Evolutionary conservation across 306 rosid genomes (phyloP).

Genomic region (Vachellia collinsii): DNA sequence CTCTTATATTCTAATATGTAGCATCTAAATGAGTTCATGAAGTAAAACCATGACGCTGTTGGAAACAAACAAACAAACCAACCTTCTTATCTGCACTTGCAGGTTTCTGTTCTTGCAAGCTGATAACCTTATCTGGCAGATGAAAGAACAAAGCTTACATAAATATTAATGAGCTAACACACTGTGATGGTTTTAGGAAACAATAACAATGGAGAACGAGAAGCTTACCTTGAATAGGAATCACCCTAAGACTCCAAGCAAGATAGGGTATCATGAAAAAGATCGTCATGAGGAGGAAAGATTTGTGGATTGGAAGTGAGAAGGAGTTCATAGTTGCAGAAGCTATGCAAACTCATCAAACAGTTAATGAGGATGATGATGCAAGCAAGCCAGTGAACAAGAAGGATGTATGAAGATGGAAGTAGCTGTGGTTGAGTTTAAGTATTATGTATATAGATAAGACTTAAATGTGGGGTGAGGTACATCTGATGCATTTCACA

Average conservation of each 20-base stretch:
- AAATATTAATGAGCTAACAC: background rate
- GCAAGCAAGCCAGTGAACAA: constrained; percentile 11
- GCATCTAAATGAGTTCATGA: background rate
- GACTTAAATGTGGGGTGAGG: constrained; percentile 62
- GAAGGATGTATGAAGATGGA: background rate
- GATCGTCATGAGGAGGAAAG: constrained; percentile 43
- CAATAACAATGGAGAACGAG: background rate
- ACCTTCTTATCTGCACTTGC: constrained; percentile 46
- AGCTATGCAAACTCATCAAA: constrained; percentile 28
- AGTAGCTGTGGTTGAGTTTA: constrained; percentile 16
- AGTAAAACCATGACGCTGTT: background rate
- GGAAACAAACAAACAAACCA: constrained; percentile 32
- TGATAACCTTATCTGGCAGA: constrained; percentile 35
- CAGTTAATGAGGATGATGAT: constrained; percentile 8
- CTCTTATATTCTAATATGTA: background rate
- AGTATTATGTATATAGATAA: constrained; percentile 20
- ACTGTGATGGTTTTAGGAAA: background rate
- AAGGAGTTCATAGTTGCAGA: constrained; percentile 52
- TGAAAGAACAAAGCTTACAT: background rate
- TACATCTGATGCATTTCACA: constrained; percentile 69
- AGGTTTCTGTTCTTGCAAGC: constrained; percentile 40
- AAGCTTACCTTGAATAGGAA: constrained; percentile 46
- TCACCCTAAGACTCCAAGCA: constrained; percentile 50
- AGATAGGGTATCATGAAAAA: constrained; percentile 50
- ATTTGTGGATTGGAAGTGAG: constrained; percentile 43